phyloP scores from a whole-genome alignment of 2,329 filamentous ascomycete species.

The Onygena corvina region DNA sequence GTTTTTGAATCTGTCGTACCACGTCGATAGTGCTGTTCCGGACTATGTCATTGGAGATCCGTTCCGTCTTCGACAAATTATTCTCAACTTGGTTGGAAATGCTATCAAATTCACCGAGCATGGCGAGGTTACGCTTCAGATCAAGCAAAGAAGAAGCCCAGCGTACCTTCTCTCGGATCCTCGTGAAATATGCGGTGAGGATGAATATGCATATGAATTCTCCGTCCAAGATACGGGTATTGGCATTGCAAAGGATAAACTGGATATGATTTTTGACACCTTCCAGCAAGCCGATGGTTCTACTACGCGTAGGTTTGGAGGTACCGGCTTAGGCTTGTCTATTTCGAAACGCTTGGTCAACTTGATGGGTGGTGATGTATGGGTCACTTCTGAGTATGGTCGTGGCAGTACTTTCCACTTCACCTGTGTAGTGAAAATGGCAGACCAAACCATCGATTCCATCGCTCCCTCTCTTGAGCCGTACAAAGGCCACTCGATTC shows the following conservation, averaged over 20 bases:
- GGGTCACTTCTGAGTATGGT: conserved; percentile 86
- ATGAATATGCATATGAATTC: conserved; percentile 90
- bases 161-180: too few relatives aligned
- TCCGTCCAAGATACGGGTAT: conserved; percentile 93
- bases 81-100: conserved; percentile 92
- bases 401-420: conserved; percentile 94
- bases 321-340: conserved; percentile 82
- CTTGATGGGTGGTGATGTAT: conserved; percentile 90
- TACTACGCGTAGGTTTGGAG: conserved; percentile 90
- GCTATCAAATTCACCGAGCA: conserved; percentile 98
- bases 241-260: conserved; percentile 87
- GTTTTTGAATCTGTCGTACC: conserved; percentile 81
- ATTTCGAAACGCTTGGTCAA: conserved; percentile 93
- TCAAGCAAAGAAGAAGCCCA: conserved; percentile 30
- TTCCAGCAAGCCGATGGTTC: conserved; percentile 98
- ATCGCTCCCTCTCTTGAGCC: conserved; percentile 68
- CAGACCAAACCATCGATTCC: conserved; percentile 61
- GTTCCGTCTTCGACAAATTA: conserved; percentile 91
- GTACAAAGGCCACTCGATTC: conserved; percentile 83
- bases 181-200: conserved; percentile 51
- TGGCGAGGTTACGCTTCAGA: conserved; percentile 90
- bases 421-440: conserved; percentile 79
- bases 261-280: conserved; percentile 95
- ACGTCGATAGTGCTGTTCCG: conserved; percentile 83
- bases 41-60: conserved; percentile 94